phyloP scores from a whole-genome alignment of 2,329 filamentous ascomycete species.

The Fusarium stilboides region DNA sequence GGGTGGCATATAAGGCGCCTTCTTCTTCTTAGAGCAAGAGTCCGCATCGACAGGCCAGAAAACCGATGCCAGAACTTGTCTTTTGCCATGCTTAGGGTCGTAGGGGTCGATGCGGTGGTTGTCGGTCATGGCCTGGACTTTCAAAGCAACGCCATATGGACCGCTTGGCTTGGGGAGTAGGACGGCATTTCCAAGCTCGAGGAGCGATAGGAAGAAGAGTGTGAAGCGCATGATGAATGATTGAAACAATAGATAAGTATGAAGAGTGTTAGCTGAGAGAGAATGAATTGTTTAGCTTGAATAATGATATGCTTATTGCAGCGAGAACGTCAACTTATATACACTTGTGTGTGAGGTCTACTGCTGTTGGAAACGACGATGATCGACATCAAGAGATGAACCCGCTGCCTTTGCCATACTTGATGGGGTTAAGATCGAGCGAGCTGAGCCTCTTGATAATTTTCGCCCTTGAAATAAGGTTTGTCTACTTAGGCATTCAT shows the following conservation, averaged over 20 bases:
- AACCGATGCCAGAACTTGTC: conserved; percentile 51
- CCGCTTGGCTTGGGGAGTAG: conserved; percentile 51
- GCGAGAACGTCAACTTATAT: conserved; percentile 3
- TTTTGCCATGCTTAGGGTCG: conserved; percentile 43
- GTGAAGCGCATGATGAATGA: conserved; percentile 38
- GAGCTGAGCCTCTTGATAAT: not conserved
- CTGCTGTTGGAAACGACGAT: not conserved
- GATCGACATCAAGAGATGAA: not conserved
- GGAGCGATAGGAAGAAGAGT: conserved; percentile 24
- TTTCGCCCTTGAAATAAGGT: not conserved
- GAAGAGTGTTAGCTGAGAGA: not conserved
- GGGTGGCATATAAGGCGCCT: conserved; percentile 55
- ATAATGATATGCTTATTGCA: not conserved
- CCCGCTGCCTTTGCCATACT: not conserved
- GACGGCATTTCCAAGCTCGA: conserved; percentile 43
- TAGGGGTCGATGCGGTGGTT: conserved; percentile 52
- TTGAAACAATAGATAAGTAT: not conserved
- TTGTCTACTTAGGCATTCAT: not conserved
- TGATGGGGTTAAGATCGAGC: conserved; percentile 26
- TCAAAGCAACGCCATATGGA: conserved; percentile 50
- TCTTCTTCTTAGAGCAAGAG: conserved; percentile 38
- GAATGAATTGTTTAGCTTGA: not conserved
- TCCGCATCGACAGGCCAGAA: conserved; percentile 52
- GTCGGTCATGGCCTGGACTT: conserved; percentile 51
- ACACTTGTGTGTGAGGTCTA: not conserved